Evolutionary conservation across 2,329 filamentous ascomycete species (phyloP).

Genomic region (Beauveria caledonica): DNA sequence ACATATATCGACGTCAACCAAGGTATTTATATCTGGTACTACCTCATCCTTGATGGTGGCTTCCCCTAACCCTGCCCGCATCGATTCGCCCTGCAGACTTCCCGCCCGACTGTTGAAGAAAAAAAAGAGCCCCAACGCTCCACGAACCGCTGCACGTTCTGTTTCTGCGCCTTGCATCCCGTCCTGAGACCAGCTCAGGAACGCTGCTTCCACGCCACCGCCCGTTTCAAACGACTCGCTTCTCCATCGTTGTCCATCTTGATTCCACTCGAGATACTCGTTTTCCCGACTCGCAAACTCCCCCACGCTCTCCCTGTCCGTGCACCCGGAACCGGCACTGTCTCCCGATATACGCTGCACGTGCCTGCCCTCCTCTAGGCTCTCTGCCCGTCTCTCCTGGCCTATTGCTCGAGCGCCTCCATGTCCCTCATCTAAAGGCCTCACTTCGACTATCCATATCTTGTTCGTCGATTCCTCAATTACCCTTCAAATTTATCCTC

Average conservation of each 20-base stretch:
- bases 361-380: constrained; percentile 8
- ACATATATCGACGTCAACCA: neutral
- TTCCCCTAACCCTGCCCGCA: neutral
- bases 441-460: neutral
- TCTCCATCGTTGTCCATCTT: too few relatives aligned
- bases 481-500: neutral
- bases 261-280: neutral
- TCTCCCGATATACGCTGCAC: neutral
- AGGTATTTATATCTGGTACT: neutral
- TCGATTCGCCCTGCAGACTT: neutral
- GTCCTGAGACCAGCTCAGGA: neutral
- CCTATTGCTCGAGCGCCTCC: neutral
- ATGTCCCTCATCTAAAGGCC: constrained; percentile 6
- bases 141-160: constrained; percentile 6
- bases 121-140: neutral
- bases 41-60: neutral
- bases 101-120: neutral
- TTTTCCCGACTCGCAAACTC: neutral
- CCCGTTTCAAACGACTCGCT: neutral
- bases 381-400: neutral
- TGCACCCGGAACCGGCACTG: neutral
- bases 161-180: constrained; percentile 1
- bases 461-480: neutral
- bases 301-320: neutral
- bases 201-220: neutral